Evolutionary conservation across 2,329 filamentous ascomycete genomes (phyloP).

Genomic region (Sporothrix schenckii): DNA sequence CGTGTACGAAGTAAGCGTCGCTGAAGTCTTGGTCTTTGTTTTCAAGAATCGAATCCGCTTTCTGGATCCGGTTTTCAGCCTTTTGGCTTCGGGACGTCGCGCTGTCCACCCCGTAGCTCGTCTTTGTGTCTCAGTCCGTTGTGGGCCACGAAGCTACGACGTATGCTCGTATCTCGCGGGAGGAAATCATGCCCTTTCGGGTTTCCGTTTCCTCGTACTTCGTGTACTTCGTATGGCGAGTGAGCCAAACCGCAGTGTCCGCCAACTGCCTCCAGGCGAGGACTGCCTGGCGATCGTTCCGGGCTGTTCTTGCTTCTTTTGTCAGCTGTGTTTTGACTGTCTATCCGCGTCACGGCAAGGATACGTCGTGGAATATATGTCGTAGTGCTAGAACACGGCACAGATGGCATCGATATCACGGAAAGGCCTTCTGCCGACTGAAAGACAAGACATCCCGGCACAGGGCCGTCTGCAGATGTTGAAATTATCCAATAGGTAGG

Average conservation of each 20-base stretch:
- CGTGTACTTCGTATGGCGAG: too few relatives aligned
- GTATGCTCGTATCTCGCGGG: not conserved
- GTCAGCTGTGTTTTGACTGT: conserved; percentile 2
- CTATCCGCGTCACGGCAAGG: not conserved
- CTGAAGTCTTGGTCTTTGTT: too few relatives aligned
- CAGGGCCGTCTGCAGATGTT: not conserved
- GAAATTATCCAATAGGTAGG: conserved; percentile 16
- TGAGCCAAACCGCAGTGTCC: not conserved
- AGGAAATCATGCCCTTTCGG: conserved; percentile 9
- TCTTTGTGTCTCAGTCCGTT: not conserved
- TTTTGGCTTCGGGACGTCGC: not conserved
- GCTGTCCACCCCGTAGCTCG: not conserved
- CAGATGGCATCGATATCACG: not conserved
- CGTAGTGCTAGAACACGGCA: not conserved
- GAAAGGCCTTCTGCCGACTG: not conserved
- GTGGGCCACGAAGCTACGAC: not conserved
- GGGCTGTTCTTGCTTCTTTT: not conserved
- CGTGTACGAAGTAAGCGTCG: too few relatives aligned
- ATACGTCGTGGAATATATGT: not conserved
- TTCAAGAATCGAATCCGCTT: too few relatives aligned
- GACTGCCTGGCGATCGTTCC: not conserved
- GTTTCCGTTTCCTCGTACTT: not conserved
- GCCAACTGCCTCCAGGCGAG: not conserved
- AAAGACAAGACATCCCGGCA: not conserved
- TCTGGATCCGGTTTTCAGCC: not conserved